Evolutionary conservation across 306 rosid species (phyloP), one percentile per base, ranked within the genome.

Genomic region (Mimosa bimucronata): DNA sequence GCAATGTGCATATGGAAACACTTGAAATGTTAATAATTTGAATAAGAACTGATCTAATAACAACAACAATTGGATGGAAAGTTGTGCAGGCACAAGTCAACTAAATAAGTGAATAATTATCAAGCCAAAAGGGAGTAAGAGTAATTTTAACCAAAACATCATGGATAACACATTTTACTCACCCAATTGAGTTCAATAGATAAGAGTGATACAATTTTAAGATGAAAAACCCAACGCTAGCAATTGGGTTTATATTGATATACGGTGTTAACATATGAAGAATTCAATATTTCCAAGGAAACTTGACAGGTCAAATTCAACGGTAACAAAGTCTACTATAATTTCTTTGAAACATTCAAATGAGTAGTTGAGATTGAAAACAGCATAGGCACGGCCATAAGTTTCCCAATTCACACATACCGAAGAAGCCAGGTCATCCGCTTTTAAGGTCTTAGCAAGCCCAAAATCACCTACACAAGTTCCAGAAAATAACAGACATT

Each of bases 391-490:
- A 81, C 37, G 23, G 66, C 26, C 80, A 71, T 25, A 66, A 69
- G 19, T 81, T 85, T 71, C 16, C 21, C 30, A 69, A 72, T 64
- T 55, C 65, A 81, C 78, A 84, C 97, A 64, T 93, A 96, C 99
- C 79, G 99, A 96, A 77, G 99, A 96, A 79, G 99, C 97, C 90
- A 96, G 87, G 83, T 96, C 99, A 76, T 96, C 98, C 42, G 94
- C 97, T 86, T 93, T 96, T 79, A 96, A 86, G 55, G 99, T 96
- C 88, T 96, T 96, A 52, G 99, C 99, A 31, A 96, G 97, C 79
- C 99, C 99, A 79, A 96, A 96, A 80, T 96, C 98, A 71, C 99
- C 99, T 96, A 58, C 9, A 84, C 41, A 71, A 61, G 78, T 42
- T 74, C 38, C 79, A 80, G 58, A 71, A 74, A 78, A 76, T 37